Evolutionary conservation across 1,284 basidiomycete species (phyloP).

Genomic region (Bondarzewia mesenterica): DNA sequence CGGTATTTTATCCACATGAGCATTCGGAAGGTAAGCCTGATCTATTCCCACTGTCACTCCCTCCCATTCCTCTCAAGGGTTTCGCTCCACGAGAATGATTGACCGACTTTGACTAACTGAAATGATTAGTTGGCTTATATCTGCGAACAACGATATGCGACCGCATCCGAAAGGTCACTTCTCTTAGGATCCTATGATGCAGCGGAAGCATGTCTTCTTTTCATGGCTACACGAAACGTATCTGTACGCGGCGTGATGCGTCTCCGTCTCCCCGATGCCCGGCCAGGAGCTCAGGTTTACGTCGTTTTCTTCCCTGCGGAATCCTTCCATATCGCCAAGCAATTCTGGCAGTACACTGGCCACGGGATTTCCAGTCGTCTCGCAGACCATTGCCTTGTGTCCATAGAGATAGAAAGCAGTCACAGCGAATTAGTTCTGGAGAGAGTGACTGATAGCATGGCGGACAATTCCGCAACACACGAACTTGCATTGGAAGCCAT

Average conservation of each 20-base stretch:
- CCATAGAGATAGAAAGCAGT: slow-evolving; percentile 44
- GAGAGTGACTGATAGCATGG: too few relatives aligned
- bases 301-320: slow-evolving; percentile 74
- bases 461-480: too few relatives aligned
- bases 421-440: too few relatives aligned
- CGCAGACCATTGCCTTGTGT: slow-evolving; percentile 66
- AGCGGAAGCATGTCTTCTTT: slow-evolving; percentile 71
- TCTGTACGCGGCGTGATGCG: slow-evolving; percentile 65
- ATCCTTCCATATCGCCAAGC: slow-evolving; percentile 68
- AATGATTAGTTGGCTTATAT: slow-evolving; percentile 60
- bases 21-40: slow-evolving; percentile 75
- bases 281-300: slow-evolving; percentile 35
- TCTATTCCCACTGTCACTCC: too few relatives aligned
- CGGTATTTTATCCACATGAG: slow-evolving; percentile 91
- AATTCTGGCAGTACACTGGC: slow-evolving; percentile 96
- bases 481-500: too few relatives aligned
- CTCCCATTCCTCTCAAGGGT: too few relatives aligned
- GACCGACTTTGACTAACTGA: slow-evolving; percentile 4
- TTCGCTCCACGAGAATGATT: too few relatives aligned
- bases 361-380: slow-evolving; percentile 84
- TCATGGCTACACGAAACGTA: slow-evolving; percentile 55
- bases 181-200: slow-evolving; percentile 69
- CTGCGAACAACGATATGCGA: slow-evolving; percentile 74
- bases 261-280: slow-evolving; percentile 58
- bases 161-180: slow-evolving; percentile 64